A percentile compares a stretch with the other conserved stretches of the same genome.
Evolutionary conservation across 305 asterid species (phyloP).

Genomic region (Stenogyne calaminthoides): DNA sequence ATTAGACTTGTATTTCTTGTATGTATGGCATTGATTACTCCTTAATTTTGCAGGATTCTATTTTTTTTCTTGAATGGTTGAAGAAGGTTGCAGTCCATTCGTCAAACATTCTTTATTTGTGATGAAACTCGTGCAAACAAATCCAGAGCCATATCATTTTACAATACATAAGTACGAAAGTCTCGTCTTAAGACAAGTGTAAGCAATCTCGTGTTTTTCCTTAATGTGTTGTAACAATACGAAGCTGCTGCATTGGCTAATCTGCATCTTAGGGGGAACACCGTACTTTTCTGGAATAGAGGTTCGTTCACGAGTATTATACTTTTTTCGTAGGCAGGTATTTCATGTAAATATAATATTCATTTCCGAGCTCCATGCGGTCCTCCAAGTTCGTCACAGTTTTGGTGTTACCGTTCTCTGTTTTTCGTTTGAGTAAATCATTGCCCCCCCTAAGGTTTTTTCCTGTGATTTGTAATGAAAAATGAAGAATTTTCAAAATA

Average conservation of each 20-base stretch:
- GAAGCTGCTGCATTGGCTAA: not conserved
- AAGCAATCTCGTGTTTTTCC: constrained; percentile 10
- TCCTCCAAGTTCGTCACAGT: not conserved
- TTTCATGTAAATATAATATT: constrained; percentile 29
- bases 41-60: constrained; percentile 56
- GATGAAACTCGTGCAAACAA: constrained; percentile 11
- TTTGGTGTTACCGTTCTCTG: not conserved
- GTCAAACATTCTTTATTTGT: constrained; percentile 6
- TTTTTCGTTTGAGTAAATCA: not conserved
- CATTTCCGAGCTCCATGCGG: not conserved
- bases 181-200: constrained; percentile 10
- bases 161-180: not conserved
- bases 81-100: constrained; percentile 23
- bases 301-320: not conserved
- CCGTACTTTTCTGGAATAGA: not conserved
- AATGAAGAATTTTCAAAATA: too few relatives aligned
- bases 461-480: too few relatives aligned
- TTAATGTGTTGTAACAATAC: constrained; percentile 3
- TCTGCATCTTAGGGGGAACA: not conserved
- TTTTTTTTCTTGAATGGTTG: constrained; percentile 57
- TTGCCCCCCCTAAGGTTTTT: too few relatives aligned
- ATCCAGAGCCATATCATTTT: constrained; percentile 11
- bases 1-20: constrained; percentile 47
- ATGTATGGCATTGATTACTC: constrained; percentile 31
- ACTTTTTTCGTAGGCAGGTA: not conserved